These are phyloP conservation scores for Lasiodiplodia gonubiensis DNA, from an alignment of 2,329 filamentous ascomycete species.

Conservation along the genomic window DNA sequence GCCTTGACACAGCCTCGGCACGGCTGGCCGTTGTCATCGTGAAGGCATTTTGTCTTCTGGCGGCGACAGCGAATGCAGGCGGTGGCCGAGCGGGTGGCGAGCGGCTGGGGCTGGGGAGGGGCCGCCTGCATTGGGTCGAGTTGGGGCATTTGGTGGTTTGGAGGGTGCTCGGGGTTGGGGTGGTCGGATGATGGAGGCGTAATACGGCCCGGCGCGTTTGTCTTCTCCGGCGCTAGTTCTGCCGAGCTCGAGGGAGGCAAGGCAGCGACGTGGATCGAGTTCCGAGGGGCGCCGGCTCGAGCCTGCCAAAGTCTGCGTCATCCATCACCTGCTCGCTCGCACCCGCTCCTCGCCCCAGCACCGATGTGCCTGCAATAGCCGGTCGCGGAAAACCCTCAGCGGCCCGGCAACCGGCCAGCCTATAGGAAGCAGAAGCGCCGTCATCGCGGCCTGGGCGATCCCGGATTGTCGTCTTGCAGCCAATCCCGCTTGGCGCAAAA, in stretches of 20 bases:
- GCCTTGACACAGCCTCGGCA: slow-evolving; percentile 27
- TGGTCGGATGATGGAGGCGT: slow-evolving; percentile 20
- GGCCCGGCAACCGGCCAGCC: neutral
- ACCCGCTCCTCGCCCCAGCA: neutral
- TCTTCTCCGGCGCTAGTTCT: slow-evolving; percentile 12
- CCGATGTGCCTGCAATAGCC: neutral
- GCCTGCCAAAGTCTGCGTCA: neutral
- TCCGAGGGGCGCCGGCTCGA: neutral
- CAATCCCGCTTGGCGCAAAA: neutral
- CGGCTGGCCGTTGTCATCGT: slow-evolving; percentile 27
- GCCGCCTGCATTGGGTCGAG: slow-evolving; percentile 17
- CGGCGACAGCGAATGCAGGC: slow-evolving; percentile 27
- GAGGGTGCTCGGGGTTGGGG: slow-evolving; percentile 10
- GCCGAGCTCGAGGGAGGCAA: neutral
- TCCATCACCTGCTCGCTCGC: neutral
- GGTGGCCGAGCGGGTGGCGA: slow-evolving; percentile 25
- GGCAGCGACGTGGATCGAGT: neutral
- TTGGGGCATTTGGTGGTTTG: neutral
- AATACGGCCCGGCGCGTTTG: slow-evolving; percentile 15
- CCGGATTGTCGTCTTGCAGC: neutral
- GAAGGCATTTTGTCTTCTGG: slow-evolving; percentile 26
- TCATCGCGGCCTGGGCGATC: slow-evolving; percentile 10
- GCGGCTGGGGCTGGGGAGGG: slow-evolving; percentile 1
- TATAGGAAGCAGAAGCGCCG: slow-evolving; percentile 1
- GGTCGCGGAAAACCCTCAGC: neutral